Percentiles rank a stretch among this genome's conserved stretches.
phyloP scores from a whole-genome alignment of 1,284 basidiomycete species.

The Agaricales sp. region DNA sequence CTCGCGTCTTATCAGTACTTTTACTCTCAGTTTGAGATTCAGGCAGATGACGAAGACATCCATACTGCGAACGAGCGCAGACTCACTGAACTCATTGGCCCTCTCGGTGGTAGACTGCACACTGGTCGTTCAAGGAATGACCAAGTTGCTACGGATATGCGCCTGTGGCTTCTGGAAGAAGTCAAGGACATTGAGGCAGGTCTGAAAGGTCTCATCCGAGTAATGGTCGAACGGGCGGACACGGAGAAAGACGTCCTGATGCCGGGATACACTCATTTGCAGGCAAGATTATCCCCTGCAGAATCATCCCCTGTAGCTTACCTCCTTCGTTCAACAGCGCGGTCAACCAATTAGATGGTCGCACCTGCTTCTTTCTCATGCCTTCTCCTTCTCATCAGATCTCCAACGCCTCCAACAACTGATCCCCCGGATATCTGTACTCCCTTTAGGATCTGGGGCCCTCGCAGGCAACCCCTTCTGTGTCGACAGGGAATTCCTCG shows the following conservation, averaged over 20 bases:
- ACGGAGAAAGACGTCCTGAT: constrained; percentile 86
- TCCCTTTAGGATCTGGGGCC: constrained; percentile 91
- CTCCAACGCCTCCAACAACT: constrained; percentile 82
- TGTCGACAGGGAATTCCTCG: constrained; percentile 85
- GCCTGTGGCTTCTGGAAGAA: constrained; percentile 88
- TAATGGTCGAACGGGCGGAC: constrained; percentile 87
- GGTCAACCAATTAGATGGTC: constrained; percentile 99
- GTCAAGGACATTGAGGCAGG: constrained; percentile 62
- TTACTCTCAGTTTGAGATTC: constrained; percentile 50
- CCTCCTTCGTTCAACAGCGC: constrained; percentile 39
- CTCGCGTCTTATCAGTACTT: constrained; percentile 3
- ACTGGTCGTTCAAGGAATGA: constrained; percentile 96
- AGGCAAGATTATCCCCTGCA: constrained; percentile 39
- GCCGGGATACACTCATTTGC: constrained; percentile 96
- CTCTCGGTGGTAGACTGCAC: constrained; percentile 87
- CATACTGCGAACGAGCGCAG: constrained; percentile 99
- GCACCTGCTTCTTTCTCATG: constrained; percentile 91
- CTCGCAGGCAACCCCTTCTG: constrained; percentile 94
- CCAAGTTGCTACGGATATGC: constrained; percentile 97
- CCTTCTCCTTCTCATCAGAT: constrained; percentile 84
- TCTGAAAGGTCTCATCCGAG: constrained; percentile 72
- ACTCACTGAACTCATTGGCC: constrained; percentile 86
- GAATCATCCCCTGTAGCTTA: background rate
- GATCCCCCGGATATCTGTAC: constrained; percentile 80
- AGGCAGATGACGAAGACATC: constrained; percentile 92